Percentiles rank a stretch among this genome's conserved stretches.
These are phyloP conservation scores for Coprinellus aureogranulatus DNA, from an alignment of 768 basidiomycete genomes.

Conservation along the genomic window DNA sequence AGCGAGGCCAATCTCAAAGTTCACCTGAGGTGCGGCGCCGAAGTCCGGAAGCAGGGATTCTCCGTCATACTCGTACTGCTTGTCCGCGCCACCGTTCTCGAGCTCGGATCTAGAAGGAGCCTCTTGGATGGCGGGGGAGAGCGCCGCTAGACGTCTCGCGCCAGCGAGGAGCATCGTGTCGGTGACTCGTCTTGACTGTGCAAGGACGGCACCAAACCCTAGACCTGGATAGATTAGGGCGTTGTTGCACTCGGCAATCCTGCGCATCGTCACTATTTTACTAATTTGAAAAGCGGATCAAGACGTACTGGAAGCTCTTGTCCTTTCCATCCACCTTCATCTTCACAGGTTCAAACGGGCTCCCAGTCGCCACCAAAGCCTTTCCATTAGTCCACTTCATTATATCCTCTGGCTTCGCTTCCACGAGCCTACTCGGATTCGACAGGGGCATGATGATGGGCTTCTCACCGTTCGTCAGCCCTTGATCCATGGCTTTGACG, in stretches of 20 bases:
- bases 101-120: background rate
- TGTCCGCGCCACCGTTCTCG: background rate
- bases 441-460: slow-evolving; percentile 84
- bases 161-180: slow-evolving; percentile 90
- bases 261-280: slow-evolving; percentile 21
- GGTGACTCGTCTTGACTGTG: slow-evolving; percentile 60
- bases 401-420: slow-evolving; percentile 69
- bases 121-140: slow-evolving; percentile 60
- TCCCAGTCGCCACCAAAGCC: slow-evolving; percentile 81
- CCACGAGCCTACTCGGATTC: slow-evolving; percentile 76
- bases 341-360: slow-evolving; percentile 75
- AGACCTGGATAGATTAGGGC: slow-evolving; percentile 84
- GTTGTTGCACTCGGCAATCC: slow-evolving; percentile 76
- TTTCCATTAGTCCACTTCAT: slow-evolving; percentile 78
- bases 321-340: slow-evolving; percentile 60
- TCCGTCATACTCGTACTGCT: slow-evolving; percentile 51
- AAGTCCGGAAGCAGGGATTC: slow-evolving; percentile 75
- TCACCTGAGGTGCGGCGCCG: slow-evolving; percentile 66
- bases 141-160: slow-evolving; percentile 66
- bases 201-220: slow-evolving; percentile 75
- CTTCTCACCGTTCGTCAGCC: slow-evolving; percentile 34
- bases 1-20: slow-evolving; percentile 78
- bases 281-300: background rate
- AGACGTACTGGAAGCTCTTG: slow-evolving; percentile 46
- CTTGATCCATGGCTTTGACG: slow-evolving; percentile 58